phyloP scores from a whole-genome alignment of 2,329 filamentous ascomycete genomes.

The Scedosporium dehoogii region DNA sequence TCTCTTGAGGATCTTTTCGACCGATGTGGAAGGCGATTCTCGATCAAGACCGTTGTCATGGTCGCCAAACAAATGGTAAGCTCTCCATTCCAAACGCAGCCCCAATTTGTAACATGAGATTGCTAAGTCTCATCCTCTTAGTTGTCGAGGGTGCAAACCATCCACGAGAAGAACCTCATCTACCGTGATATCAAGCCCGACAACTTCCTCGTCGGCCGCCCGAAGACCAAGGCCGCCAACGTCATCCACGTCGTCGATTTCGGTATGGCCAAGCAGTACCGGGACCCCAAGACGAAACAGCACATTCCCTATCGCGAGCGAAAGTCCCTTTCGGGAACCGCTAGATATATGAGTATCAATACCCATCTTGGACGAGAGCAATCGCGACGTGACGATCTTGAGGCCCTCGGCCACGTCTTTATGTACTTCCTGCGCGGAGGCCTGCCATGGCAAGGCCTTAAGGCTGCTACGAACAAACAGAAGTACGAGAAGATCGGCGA shows the following conservation, averaged over 20 bases:
- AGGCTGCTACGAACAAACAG: constrained; percentile 75
- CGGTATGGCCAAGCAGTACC: constrained; percentile 98
- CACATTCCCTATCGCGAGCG: constrained; percentile 96
- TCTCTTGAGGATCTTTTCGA: constrained; percentile 96
- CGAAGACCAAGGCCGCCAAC: constrained; percentile 87
- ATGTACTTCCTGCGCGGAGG: constrained; percentile 67
- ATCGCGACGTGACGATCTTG: constrained; percentile 88
- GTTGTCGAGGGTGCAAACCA: constrained; percentile 83
- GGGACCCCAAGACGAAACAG: constrained; percentile 97
- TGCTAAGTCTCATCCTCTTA: constrained; percentile 19
- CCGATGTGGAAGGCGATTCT: constrained; percentile 89
- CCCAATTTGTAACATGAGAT: neutral
- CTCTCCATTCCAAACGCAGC: constrained; percentile 9
- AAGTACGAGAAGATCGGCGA: constrained; percentile 99
- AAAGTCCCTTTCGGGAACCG: constrained; percentile 93
- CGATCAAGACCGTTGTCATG: constrained; percentile 97
- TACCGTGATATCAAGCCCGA: constrained; percentile 99
- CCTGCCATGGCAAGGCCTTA: constrained; percentile 62
- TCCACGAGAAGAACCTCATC: constrained; percentile 98
- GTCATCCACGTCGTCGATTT: constrained; percentile 99
- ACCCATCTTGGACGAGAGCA: constrained; percentile 95
- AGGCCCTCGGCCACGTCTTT: constrained; percentile 70
- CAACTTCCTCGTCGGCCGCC: constrained; percentile 95
- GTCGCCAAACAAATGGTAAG: constrained; percentile 95
- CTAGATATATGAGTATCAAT: constrained; percentile 99